phyloP scores from a whole-genome alignment of 2,329 filamentous ascomycete genomes.

The Diaporthe amygdali region DNA sequence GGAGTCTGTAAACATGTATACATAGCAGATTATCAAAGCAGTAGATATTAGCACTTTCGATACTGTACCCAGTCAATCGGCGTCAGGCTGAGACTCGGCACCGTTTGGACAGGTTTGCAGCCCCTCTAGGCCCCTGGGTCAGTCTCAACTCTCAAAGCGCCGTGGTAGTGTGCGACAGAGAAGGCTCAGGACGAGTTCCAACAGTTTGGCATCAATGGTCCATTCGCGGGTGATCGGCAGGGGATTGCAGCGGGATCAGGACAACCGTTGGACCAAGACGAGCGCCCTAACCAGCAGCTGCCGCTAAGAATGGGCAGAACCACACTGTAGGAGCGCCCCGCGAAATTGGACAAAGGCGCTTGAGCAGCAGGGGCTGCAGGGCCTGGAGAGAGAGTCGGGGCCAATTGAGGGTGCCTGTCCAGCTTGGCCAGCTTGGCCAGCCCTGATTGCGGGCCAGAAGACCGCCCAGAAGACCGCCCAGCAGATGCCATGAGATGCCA shows the following conservation, averaged over 20 bases:
- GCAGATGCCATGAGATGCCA: conserved; percentile 6
- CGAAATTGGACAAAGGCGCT: not conserved
- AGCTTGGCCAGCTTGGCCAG: conserved; percentile 14
- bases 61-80: not conserved
- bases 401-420: not conserved
- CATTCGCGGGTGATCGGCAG: conserved; percentile 9
- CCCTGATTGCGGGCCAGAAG: conserved; percentile 1
- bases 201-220: not conserved
- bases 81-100: not conserved
- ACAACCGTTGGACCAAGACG: not conserved
- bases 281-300: not conserved
- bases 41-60: no score
- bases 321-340: not conserved
- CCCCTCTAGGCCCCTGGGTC: not conserved
- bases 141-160: conserved; percentile 1
- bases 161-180: not conserved
- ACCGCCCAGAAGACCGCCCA: not conserved
- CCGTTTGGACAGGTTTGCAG: not conserved
- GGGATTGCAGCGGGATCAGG: not conserved
- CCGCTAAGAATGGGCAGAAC: not conserved
- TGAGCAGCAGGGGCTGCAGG: not conserved
- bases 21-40: not conserved
- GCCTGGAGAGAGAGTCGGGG: not conserved
- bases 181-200: not conserved
- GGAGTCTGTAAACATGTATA: not conserved